phyloP scores from a whole-genome alignment of 2,329 filamentous ascomycete species.

The Penicillium sp. region DNA sequence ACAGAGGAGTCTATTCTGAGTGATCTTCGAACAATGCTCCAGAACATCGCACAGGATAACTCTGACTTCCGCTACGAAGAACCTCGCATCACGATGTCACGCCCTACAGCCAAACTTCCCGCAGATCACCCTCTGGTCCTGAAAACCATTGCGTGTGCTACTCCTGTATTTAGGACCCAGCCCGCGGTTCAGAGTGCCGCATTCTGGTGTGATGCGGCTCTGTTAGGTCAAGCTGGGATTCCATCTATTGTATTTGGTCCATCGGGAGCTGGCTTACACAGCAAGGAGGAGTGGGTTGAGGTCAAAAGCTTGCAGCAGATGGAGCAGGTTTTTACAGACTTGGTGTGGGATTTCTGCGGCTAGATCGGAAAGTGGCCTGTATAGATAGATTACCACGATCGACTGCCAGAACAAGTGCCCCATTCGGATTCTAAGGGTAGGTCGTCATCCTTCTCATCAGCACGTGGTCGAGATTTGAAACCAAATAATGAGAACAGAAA shows the following conservation, averaged over 20 bases:
- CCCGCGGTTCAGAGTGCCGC: conserved; percentile 31
- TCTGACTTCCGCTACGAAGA: conserved; percentile 42
- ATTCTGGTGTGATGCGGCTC: conserved; percentile 54
- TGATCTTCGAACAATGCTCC: conserved; percentile 42
- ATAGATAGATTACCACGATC: background rate
- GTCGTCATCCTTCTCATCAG: too few species aligned
- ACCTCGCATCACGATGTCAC: conserved; percentile 42
- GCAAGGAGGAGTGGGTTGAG: conserved; percentile 52
- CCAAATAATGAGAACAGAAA: too few species aligned
- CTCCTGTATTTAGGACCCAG: conserved; percentile 25
- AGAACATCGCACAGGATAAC: conserved; percentile 31
- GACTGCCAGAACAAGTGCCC: background rate
- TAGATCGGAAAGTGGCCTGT: background rate
- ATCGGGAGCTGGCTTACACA: conserved; percentile 50
- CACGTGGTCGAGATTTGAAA: too few species aligned
- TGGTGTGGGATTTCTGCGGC: conserved; percentile 3
- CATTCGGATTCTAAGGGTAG: too few species aligned
- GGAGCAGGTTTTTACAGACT: conserved; percentile 18
- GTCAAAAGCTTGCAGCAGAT: conserved; percentile 44
- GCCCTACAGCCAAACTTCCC: conserved; percentile 45
- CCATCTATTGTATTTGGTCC: conserved; percentile 50
- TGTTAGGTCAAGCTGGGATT: conserved; percentile 48
- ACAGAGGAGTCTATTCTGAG: conserved; percentile 36
- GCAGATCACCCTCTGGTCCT: conserved; percentile 44
- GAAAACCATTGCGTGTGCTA: conserved; percentile 30